Evolutionary conservation across 1,139 yeast species (phyloP).

Genomic region (Geotrichum histeridarum): DNA sequence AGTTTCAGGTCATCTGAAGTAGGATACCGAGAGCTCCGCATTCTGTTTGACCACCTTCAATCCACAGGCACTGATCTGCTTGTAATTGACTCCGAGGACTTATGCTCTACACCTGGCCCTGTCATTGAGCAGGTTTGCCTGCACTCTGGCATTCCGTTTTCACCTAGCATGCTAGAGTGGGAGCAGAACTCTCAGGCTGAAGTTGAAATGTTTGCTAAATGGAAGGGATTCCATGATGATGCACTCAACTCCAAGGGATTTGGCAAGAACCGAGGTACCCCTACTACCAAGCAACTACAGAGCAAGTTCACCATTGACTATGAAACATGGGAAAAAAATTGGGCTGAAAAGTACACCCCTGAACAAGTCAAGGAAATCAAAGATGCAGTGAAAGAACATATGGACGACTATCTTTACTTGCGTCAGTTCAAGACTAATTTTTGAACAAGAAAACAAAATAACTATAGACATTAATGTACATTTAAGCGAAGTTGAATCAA

Average conservation of each 20-base stretch:
- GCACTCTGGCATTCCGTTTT: conserved; percentile 26
- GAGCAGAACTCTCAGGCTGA: conserved; percentile 24
- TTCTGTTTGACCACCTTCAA: conserved; percentile 28
- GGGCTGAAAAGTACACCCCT: conserved; percentile 25
- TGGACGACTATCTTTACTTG: conserved; percentile 30
- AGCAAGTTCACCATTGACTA: conserved; percentile 25
- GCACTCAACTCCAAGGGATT: conserved; percentile 31
- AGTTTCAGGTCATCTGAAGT: conserved; percentile 29
- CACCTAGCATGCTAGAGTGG: conserved; percentile 30
- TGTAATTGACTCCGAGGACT: conserved; percentile 30
- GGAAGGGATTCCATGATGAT: conserved; percentile 34
- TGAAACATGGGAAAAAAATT: conserved; percentile 25
- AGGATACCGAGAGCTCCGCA: conserved; percentile 31
- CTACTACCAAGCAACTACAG: background rate
- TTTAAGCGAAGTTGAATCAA: background rate
- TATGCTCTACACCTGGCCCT: conserved; percentile 26
- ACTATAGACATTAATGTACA: background rate
- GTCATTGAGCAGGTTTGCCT: conserved; percentile 27
- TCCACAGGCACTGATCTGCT: conserved; percentile 13
- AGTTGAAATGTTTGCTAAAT: conserved; percentile 28
- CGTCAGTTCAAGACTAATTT: conserved; percentile 10
- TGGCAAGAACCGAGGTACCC: conserved; percentile 1
- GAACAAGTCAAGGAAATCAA: conserved; percentile 25
- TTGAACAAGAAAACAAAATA: background rate
- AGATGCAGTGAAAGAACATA: conserved; percentile 24